Conservation (phyloP, 1,284 basidiomycete genomes). For the Pseudozyma sp. region DNA sequence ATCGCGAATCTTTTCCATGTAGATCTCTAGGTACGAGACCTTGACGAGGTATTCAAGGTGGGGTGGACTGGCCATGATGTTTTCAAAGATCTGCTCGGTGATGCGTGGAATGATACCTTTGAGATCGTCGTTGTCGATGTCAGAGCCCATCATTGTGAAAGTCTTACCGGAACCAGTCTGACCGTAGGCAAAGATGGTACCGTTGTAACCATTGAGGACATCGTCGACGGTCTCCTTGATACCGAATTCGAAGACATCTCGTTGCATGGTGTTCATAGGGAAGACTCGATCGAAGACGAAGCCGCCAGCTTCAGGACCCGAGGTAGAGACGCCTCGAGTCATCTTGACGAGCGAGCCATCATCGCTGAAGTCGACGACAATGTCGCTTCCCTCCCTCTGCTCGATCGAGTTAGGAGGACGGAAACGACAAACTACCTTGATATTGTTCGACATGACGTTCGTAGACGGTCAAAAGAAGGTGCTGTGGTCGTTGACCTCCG, state of each 20-base stretch:
- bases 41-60: slow-evolving; percentile 99
- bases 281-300: slow-evolving; percentile 99
- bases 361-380: slow-evolving; percentile 86
- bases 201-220: slow-evolving; percentile 98
- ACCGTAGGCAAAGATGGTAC: slow-evolving; percentile 89
- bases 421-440: slow-evolving; percentile 73
- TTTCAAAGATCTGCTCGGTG: slow-evolving; percentile 98
- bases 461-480: not conserved
- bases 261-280: slow-evolving; percentile 88
- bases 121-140: slow-evolving; percentile 81
- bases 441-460: slow-evolving; percentile 59
- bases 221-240: slow-evolving; percentile 84
- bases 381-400: slow-evolving; percentile 85
- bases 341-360: slow-evolving; percentile 83
- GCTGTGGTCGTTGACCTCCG: not conserved
- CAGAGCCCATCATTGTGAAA: slow-evolving; percentile 77
- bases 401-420: slow-evolving; percentile 95
- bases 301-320: slow-evolving; percentile 76
- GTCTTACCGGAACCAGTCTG: slow-evolving; percentile 83
- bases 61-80: slow-evolving; percentile 93
- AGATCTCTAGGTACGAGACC: slow-evolving; percentile 99
- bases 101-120: slow-evolving; percentile 98
- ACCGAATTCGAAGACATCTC: slow-evolving; percentile 97
- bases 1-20: slow-evolving; percentile 96
- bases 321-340: slow-evolving; percentile 59